These are phyloP conservation scores for Boechera divaricarpa DNA, from an alignment of 345 rosid genomes.

Conservation along the genomic window DNA sequence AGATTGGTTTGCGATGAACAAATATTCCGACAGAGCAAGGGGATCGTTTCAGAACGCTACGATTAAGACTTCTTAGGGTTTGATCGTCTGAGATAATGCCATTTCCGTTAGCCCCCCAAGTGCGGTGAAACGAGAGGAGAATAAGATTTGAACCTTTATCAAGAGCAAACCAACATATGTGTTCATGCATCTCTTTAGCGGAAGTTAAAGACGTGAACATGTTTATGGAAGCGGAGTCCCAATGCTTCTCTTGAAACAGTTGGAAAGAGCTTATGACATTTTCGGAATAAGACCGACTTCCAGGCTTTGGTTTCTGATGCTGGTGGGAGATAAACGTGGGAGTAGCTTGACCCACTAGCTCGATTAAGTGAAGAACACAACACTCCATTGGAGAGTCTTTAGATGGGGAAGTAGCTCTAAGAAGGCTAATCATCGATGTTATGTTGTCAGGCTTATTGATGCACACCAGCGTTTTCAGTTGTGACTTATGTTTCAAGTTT, in stretches of 20 bases:
- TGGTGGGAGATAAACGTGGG: conserved; percentile 62
- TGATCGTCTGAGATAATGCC: conserved; percentile 44
- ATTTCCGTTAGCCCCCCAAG: conserved; percentile 48
- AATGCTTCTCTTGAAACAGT: conserved; percentile 30
- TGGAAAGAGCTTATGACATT: conserved; percentile 50
- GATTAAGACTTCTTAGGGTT: conserved; percentile 31
- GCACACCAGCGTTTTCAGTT: conserved; percentile 53
- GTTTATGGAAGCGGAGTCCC: conserved; percentile 24
- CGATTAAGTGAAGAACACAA: conserved; percentile 57
- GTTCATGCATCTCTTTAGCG: conserved; percentile 54
- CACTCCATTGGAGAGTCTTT: conserved; percentile 45
- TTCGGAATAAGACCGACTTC: conserved; percentile 43
- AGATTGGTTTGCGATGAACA: conserved; percentile 39
- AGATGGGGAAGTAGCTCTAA: conserved; percentile 42
- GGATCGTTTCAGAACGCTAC: conserved; percentile 35
- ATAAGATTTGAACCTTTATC: conserved; percentile 47
- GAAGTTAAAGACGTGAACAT: conserved; percentile 52
- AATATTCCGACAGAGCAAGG: conserved; percentile 46
- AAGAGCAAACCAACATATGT: conserved; percentile 52
- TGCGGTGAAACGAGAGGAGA: conserved; percentile 59
- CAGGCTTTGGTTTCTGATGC: conserved; percentile 38
- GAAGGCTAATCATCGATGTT: conserved; percentile 39
- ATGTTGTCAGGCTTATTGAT: conserved; percentile 52
- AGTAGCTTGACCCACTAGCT: conserved; percentile 53
- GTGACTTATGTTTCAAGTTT: conserved; percentile 35